phyloP scores from a whole-genome alignment of 768 basidiomycete species.

The Lepiota brunneoincarnata region DNA sequence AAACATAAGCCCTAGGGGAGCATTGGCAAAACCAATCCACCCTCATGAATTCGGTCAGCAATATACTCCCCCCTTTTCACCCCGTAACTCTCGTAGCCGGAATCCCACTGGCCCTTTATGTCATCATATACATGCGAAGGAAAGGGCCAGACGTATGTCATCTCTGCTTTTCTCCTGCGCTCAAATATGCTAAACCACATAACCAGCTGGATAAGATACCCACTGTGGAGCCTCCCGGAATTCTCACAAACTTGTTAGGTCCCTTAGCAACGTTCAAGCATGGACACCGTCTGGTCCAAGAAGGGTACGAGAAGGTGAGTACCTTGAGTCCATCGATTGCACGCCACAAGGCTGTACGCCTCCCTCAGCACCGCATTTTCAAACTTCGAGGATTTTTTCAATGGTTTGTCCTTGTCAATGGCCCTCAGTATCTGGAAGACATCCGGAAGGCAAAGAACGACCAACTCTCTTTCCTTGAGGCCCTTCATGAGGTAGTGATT shows the following conservation, averaged over 20 bases:
- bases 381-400: no score
- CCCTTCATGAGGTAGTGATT: constrained; percentile 23
- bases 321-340: no score
- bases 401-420: constrained; percentile 32
- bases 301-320: constrained; percentile 13
- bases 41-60: no score
- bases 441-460: constrained; percentile 36
- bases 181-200: not conserved
- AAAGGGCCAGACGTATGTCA: no score
- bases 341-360: no score
- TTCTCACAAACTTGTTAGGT: not conserved
- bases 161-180: not conserved
- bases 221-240: not conserved
- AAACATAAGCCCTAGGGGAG: no score
- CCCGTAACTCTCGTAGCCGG: no score
- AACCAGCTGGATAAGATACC: constrained; percentile 2
- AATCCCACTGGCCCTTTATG: no score
- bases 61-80: no score
- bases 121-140: no score
- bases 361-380: no score
- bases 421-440: constrained; percentile 44
- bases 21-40: no score
- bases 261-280: not conserved
- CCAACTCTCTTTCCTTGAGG: constrained; percentile 26
- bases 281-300: not conserved